Conservation (phyloP, 257 asterid genomes). For the Striga asiatica region DNA sequence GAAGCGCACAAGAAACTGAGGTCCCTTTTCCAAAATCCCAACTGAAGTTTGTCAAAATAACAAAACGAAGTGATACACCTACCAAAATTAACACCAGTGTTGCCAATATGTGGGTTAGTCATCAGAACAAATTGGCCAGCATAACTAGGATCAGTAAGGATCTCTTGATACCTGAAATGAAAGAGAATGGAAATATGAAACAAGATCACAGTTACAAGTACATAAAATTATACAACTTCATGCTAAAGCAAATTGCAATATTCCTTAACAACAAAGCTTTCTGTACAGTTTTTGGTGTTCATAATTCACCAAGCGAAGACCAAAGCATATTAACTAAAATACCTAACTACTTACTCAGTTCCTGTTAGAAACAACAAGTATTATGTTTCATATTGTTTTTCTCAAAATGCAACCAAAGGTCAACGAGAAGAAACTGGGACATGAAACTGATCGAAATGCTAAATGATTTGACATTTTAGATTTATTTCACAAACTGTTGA, state of each 20-base stretch:
- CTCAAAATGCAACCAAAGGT: neutral
- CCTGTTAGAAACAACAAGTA: neutral
- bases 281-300: neutral
- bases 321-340: neutral
- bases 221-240: neutral
- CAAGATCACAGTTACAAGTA: neutral
- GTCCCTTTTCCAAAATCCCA: conserved; percentile 11
- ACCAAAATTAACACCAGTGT: conserved; percentile 92
- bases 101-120: conserved; percentile 96
- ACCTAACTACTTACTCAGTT: neutral
- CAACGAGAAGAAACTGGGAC: neutral
- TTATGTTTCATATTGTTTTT: neutral
- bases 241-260: neutral
- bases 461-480: neutral
- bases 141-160: conserved; percentile 92
- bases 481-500: too few relatives aligned
- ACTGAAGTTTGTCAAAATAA: neutral
- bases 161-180: conserved; percentile 77
- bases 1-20: conserved; percentile 10
- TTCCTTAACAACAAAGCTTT: neutral
- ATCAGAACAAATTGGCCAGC: conserved; percentile 95
- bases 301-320: conserved; percentile 3
- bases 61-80: conserved; percentile 16
- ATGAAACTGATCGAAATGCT: neutral
- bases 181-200: neutral